Percentiles rank a stretch among this genome's conserved stretches.
These are phyloP conservation scores for Fonsecaea pedrosoi DNA, from an alignment of 2,329 filamentous ascomycete genomes.

Conservation along the genomic window DNA sequence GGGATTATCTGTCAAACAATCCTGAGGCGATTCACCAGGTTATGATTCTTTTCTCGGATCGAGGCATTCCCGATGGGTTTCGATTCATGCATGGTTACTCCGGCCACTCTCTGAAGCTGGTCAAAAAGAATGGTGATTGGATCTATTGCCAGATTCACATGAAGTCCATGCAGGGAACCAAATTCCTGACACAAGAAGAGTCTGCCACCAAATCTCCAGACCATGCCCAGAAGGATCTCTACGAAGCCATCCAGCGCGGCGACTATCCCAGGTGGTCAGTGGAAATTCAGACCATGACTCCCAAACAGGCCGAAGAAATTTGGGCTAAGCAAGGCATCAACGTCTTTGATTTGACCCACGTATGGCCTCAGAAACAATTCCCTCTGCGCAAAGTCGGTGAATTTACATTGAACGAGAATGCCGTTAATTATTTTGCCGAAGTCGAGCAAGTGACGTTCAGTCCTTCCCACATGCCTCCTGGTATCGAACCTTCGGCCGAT, in stretches of 20 bases:
- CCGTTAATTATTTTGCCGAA: conserved; percentile 68
- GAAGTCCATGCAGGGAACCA: conserved; percentile 60
- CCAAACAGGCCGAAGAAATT: conserved; percentile 65
- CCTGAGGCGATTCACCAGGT: conserved; percentile 62
- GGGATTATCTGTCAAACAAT: conserved; percentile 60
- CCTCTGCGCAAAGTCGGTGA: conserved; percentile 61
- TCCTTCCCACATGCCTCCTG: conserved; percentile 70
- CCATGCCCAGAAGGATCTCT: conserved; percentile 61
- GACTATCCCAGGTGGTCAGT: conserved; percentile 62
- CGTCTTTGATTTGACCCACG: conserved; percentile 61
- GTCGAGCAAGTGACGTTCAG: conserved; percentile 75
- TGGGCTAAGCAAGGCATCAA: conserved; percentile 71
- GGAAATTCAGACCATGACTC: conserved; percentile 59
- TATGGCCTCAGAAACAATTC: conserved; percentile 62
- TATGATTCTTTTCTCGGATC: conserved; percentile 41
- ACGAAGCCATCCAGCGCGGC: conserved; percentile 59
- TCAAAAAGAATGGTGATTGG: conserved; percentile 62
- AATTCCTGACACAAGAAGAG: conserved; percentile 60
- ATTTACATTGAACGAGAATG: conserved; percentile 61
- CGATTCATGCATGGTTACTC: conserved; percentile 63
- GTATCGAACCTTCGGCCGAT: conserved; percentile 72
- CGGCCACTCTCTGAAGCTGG: conserved; percentile 61
- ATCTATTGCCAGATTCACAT: conserved; percentile 62
- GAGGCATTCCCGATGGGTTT: conserved; percentile 62
- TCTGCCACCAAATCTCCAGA: conserved; percentile 59